Evolutionary conservation across 2,329 filamentous ascomycete species (phyloP).

Genomic region (Ceratocystis ficicola): DNA sequence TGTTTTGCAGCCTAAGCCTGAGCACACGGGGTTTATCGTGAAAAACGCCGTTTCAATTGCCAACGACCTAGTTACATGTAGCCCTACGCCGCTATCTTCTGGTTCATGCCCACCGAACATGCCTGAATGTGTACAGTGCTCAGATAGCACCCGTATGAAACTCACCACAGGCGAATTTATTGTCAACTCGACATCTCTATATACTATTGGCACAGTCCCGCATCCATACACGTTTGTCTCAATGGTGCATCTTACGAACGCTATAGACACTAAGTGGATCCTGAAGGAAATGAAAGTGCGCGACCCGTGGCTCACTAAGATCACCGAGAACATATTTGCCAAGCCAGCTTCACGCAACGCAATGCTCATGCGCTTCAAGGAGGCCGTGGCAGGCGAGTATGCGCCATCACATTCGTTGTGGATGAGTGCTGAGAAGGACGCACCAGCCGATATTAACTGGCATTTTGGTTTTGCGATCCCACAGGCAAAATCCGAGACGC

Average conservation of each 20-base stretch:
- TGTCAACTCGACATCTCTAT: constrained; percentile 58
- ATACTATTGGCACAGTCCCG: constrained; percentile 76
- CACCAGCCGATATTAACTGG: constrained; percentile 71
- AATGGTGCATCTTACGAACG: constrained; percentile 49
- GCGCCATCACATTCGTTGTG: constrained; percentile 55
- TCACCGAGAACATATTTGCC: constrained; percentile 57
- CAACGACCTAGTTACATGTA: constrained; percentile 61
- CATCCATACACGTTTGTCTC: constrained; percentile 78
- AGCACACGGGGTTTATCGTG: constrained; percentile 62
- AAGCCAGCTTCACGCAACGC: constrained; percentile 37
- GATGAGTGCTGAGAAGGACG: constrained; percentile 57
- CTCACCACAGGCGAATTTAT: constrained; percentile 57
- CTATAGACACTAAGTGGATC: constrained; percentile 52
- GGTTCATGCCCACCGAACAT: constrained; percentile 71
- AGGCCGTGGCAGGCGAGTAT: constrained; percentile 59
- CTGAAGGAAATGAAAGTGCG: constrained; percentile 52
- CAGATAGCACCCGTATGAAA: constrained; percentile 49
- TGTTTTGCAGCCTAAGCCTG: constrained; percentile 65
- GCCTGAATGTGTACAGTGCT: constrained; percentile 62
- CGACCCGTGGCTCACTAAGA: constrained; percentile 63
- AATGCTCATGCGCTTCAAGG: constrained; percentile 66
- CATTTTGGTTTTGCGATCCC: constrained; percentile 77
- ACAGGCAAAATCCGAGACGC: constrained; percentile 28
- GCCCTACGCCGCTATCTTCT: constrained; percentile 55
- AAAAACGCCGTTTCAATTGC: constrained; percentile 61